Evolutionary conservation across 371 early-diverging fungal genomes (phyloP), one percentile per base, ranked within the genome.

Genomic region (Mucor mucedo): DNA sequence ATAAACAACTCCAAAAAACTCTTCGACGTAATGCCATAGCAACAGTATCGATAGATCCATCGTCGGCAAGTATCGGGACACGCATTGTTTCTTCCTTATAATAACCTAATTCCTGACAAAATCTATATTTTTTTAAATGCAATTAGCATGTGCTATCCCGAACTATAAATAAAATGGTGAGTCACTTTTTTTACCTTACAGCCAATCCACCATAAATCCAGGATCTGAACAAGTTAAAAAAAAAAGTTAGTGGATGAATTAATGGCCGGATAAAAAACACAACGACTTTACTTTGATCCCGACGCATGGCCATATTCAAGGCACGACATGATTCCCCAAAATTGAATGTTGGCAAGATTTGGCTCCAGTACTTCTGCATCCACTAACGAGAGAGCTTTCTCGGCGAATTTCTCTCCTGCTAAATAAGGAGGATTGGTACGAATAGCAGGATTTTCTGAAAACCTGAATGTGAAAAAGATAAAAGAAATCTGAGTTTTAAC

Each of bases 181-280:
- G 35, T 8, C 35, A 35, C 0, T 44, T 41, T 41, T 44, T 44
- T 44, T 68, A 68, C 72, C 73, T 65, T 47, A 87, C 72, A 7
- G 89, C 88, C 66, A 88, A 75, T n/a, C 87, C 85, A 11, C 79
- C 81, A 68, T 86, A 89, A 74, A 87, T 84, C 88, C 88, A 89
- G 0, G 87, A 77, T 27, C 85, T 77, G 63, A 21, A 21, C 41
- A 40, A 16, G 11, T 42, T 54, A 29, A 58, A 50, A 48, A 28
- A 40, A 55, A 45, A 50, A 33, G 5, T 52, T 30, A 21, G 32
- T 27, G 48, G 47, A 55, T 68, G 28, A 50, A 58, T 35, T 16
- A 27, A 55, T 59, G 32, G 5, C n/a, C 55, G 49, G 14, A 29
- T 16, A 10, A 48, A 2, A 38, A n/a, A 13, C n/a, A 42, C n/a